Base-by-base conservation (phyloP, 805 yeast species). In the Kuraishia ogatae region DNA sequence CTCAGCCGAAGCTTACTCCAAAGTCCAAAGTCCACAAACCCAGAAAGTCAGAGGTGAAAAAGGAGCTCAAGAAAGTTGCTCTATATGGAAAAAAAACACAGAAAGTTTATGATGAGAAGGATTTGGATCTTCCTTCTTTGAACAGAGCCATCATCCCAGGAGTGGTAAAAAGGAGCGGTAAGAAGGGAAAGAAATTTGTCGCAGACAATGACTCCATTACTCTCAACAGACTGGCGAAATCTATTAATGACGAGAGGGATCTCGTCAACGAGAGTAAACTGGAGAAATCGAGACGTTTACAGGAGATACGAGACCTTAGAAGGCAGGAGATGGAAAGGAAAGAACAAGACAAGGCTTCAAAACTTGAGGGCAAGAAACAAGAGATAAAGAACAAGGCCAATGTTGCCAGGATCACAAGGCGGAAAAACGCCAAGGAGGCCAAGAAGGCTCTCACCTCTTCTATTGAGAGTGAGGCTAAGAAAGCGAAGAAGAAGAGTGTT, bases 71-170 rank as follows among this genome's bases (percentile, higher is more conserved):
- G 47, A 75, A 75, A 57, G 76, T 82, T 49, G 76, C 87, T 64
- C 73, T 87, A 51, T 87, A 87, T 63, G 96, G 96, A 28, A 79
- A 81, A 51, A 79, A 80, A 61, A 72, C 67, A 56, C 77, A 80
- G 35, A 75, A 76, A 58, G 81, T 74, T 56, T 89, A 84, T 64
- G 76, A 83, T 11, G 97, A 92, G 61, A 85, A 83, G 57, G 96
- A 91, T 62, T 74, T 92, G 47, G 83, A 86, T 50, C 73, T 92
- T 39, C 97, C 97, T 28, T 76, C 78, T 24, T 76, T 93, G 64
- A 93, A 93, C 68, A 85, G 81, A 60, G 89, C 97, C 2, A 78
- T 92, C 39, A 80, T 83, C 51, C 97, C 98, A 0, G 98, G 98
- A 46, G 85, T 75, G 7, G 73, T 86, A 52, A 83, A 81, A 57